phyloP scores from a whole-genome alignment of 371 early-diverging fungal species.

The Conidiobolus incongruus region DNA sequence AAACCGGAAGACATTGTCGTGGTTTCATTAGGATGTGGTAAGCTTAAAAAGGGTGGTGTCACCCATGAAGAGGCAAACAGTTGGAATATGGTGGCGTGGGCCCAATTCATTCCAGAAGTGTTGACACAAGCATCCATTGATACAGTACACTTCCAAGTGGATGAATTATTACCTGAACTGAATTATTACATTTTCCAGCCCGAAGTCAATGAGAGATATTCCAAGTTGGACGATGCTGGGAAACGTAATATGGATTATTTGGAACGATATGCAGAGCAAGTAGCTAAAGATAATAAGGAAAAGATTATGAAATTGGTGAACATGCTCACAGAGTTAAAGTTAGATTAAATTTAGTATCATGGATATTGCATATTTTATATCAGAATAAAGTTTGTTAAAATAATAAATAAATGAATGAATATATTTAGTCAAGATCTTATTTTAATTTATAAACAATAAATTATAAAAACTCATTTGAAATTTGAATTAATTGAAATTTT shows the following conservation, averaged over 20 bases:
- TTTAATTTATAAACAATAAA: no score
- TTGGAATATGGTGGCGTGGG: neutral
- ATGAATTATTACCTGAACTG: neutral
- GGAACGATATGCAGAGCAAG: neutral
- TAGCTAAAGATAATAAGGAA: neutral
- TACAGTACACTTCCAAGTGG: conserved; percentile 2
- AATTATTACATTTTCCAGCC: conserved; percentile 1
- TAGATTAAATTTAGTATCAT: no score
- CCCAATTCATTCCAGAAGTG: neutral
- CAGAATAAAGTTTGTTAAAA: no score
- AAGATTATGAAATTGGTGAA: neutral
- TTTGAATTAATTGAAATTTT: no score
- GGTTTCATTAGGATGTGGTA: conserved; percentile 1
- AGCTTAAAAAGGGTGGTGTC: neutral
- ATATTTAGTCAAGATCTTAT: no score
- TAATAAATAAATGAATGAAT: no score
- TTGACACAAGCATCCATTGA: neutral
- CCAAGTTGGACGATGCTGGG: neutral
- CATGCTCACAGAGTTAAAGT: neutral
- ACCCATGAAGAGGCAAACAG: neutral
- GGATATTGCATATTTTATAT: no score
- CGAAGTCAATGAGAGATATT: neutral
- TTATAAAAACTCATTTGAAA: no score
- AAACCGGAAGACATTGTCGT: neutral
- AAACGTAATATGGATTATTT: neutral